Evolutionary conservation across 2,329 filamentous ascomycete genomes (phyloP), one percentile per base, ranked within the genome.

Genomic region (Pseudopithomyces chartarum): DNA sequence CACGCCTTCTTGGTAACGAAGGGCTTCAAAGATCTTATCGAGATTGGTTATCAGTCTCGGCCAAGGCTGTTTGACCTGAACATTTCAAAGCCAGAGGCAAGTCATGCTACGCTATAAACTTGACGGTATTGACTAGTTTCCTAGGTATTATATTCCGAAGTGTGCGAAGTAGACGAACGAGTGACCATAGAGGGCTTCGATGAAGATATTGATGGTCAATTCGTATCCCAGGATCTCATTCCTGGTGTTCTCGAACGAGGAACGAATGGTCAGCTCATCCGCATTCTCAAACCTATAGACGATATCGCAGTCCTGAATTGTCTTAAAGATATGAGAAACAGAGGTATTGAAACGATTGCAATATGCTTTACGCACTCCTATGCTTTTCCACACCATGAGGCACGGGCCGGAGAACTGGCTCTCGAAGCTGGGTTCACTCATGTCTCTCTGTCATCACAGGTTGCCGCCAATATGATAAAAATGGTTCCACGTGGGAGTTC

Each of bases 371-470:
- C 48, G 6, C 48, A 51, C 38, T 39, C 67, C 6, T 75, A 76
- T 44, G 66, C 67, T 1, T 76, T 68, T 39, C 70, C 71, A 1
- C 63, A 72, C 19, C 72, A 74, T 42, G 72, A 73, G 46, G 36
- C 57, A 15, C 59, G 71, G 2, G 70, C 60, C 8, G 63, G 48
- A 19, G 12, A 68, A 7, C 50, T 73, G n/a, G 71, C 71, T 11
- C 44, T 49, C 22, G 54, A 70, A 2, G 67, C 68, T 45, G 70
- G 71, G 15, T 73, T 74, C 52, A 58, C 61, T 6, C 58, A 61
- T 15, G 61, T 73, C 22, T 69, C 70, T 1, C 57, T 68, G 1
- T 72, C 67, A 10, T 68, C 71, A 0, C 55, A 62, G 17, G 58
- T 67, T 10, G 59, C 59, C 23, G 61, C 63, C 6, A 46, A 46